phyloP scores from a whole-genome alignment of 2,329 filamentous ascomycete species.

The Colletotrichum sojae region DNA sequence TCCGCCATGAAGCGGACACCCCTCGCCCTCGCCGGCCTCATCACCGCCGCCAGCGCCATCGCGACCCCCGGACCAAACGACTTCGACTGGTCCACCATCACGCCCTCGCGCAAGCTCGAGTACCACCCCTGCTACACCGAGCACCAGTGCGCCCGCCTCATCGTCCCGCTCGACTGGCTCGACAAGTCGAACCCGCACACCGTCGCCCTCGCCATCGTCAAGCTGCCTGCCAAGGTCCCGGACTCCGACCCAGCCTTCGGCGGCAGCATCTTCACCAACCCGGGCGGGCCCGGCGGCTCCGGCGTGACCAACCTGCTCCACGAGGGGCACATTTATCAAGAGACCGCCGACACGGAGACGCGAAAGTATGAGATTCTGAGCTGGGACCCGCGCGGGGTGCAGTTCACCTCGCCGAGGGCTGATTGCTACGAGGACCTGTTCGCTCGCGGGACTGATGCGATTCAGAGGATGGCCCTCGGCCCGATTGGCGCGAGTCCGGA shows the following conservation, averaged over 20 bases:
- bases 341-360: constrained; percentile 44
- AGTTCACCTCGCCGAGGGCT: constrained; percentile 52
- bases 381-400: constrained; percentile 61
- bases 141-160: constrained; percentile 58
- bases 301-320: constrained; percentile 51
- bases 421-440: constrained; percentile 55
- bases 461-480: constrained; percentile 52
- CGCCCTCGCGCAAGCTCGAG: constrained; percentile 51
- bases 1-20: not conserved
- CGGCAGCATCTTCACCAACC: constrained; percentile 60
- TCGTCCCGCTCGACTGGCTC: constrained; percentile 60
- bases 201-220: constrained; percentile 57
- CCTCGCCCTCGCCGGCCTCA: constrained; percentile 1
- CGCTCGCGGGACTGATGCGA: constrained; percentile 47
- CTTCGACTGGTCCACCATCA: constrained; percentile 55
- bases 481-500: constrained; percentile 41
- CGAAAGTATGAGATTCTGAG: constrained; percentile 58
- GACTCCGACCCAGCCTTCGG: constrained; percentile 55
- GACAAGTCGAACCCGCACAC: constrained; percentile 45
- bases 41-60: not conserved
- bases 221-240: constrained; percentile 56
- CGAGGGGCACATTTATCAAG: constrained; percentile 43
- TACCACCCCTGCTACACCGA: constrained; percentile 58
- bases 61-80: not conserved
- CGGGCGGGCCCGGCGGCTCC: constrained; percentile 60